Evolutionary conservation across 208 protist species (phyloP).

Genomic region (Porcisia deanei): DNA sequence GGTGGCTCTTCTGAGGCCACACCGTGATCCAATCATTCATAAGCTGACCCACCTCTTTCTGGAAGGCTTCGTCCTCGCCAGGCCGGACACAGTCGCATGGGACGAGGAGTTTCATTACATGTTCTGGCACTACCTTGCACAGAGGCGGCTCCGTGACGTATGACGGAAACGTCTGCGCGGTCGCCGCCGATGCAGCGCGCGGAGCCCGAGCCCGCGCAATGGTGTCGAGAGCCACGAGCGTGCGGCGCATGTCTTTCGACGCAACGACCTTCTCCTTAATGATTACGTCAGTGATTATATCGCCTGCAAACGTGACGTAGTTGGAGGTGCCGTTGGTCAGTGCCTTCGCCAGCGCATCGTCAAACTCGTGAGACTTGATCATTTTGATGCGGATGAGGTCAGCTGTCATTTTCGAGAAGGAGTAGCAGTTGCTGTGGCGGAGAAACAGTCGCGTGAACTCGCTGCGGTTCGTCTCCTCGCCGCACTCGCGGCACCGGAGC

Average conservation of each 20-base stretch:
- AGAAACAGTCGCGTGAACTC: constrained; percentile 83
- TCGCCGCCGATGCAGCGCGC: constrained; percentile 19
- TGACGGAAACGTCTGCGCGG: constrained; percentile 33
- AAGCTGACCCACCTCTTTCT: constrained; percentile 53
- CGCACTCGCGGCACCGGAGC: constrained; percentile 68
- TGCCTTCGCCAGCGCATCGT: constrained; percentile 83
- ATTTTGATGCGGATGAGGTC: constrained; percentile 90
- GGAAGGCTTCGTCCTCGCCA: constrained; percentile 48
- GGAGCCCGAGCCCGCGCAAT: constrained; percentile 51
- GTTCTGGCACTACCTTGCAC: constrained; percentile 44
- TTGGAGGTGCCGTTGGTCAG: constrained; percentile 32
- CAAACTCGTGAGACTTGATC: constrained; percentile 84
- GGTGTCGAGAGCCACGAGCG: constrained; percentile 71
- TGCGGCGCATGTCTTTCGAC: constrained; percentile 62
- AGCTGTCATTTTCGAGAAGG: constrained; percentile 58
- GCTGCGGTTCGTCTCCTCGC: constrained; percentile 64
- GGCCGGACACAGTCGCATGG: constrained; percentile 37
- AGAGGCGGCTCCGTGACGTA: constrained; percentile 55
- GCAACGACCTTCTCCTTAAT: constrained; percentile 78
- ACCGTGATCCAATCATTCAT: constrained; percentile 87
- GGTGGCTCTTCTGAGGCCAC: constrained; percentile 44
- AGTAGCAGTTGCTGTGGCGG: constrained; percentile 59
- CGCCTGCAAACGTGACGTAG: constrained; percentile 75
- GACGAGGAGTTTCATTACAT: constrained; percentile 57
- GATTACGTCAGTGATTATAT: constrained; percentile 74